Base-by-base conservation (phyloP, 805 yeast species). In the Metschnikowia dekortorum region DNA sequence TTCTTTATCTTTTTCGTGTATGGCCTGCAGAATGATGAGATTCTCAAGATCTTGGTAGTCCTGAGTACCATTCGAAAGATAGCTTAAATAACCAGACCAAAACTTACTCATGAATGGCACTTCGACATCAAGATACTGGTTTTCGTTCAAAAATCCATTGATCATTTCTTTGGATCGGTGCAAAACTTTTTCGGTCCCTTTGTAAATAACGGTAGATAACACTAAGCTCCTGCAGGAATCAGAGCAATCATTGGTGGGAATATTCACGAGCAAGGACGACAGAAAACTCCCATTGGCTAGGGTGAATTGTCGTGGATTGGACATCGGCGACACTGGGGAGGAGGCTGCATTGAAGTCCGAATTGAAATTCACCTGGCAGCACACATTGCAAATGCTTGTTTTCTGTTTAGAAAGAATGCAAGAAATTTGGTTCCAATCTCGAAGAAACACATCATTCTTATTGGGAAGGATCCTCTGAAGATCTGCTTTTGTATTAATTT, bases 1-100 rank as follows among this genome's bases (percentile, higher is more conserved):
- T 6, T 40, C 34, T 11, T 51, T 52, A 2, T 54, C 39, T 29
- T 61, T 61, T 30, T 63, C 67, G 54, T 62, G 65, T 6, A 73
- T 53, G 6, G 63, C 53, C 53, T 73, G 78, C 33, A 65, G 58
- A 6, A 73, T 60, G 16, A 58, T 48, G 34, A 73, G 56, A 36
- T 59, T 49, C 18, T 54, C 43, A 36, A 60, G 48, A 39, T 56
- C 61, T 3, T 53, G 42, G 49, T 33, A 48, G 26, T 54, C 55
- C 30, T 47, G 50, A 28, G 52, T 53, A 4, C 77, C 77, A 55
- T 70, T 70, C 44, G 60, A 52, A 41, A 71, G 55, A 48, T 61
- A 71, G 11, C 69, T 57, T 22, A 74, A 56, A 52, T 65, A 70
- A 0, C 78, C 78, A 1, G 67, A 58, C 68, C 75, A 69, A 53